A percentile compares a stretch with the other conserved stretches of the same genome.
Conservation (phyloP, 768 basidiomycete genomes). For the Suillus cothurnatus region DNA sequence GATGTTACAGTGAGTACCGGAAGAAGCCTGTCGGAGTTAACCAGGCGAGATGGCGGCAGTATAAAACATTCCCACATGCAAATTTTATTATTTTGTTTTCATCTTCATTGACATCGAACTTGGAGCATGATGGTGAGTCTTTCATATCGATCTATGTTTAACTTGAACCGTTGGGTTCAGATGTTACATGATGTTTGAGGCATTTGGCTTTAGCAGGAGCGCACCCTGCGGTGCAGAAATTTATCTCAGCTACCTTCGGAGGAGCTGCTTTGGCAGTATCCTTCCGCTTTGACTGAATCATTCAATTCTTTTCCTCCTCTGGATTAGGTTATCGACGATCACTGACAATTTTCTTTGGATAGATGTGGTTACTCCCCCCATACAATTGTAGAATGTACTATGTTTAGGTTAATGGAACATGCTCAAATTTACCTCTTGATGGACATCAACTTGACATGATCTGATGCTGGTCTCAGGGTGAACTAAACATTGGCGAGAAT, state of each 20-base stretch:
- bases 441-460: neutral
- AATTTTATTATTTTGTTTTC: constrained; percentile 15
- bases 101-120: constrained; percentile 8
- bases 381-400: too few relatives aligned
- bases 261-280: constrained; percentile 42
- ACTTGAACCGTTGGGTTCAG: constrained; percentile 5
- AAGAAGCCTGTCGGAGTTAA: constrained; percentile 33
- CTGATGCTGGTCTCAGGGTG: neutral
- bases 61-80: constrained; percentile 22
- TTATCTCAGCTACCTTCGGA: constrained; percentile 92
- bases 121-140: constrained; percentile 29
- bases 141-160: constrained; percentile 4
- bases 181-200: constrained; percentile 78
- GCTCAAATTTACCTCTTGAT: neutral
- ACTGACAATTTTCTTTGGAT: constrained; percentile 19
- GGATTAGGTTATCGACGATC: neutral
- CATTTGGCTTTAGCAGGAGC: constrained; percentile 87
- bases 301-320: constrained; percentile 6
- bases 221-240: constrained; percentile 76
- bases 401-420: neutral
- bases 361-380: neutral
- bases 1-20: constrained; percentile 22
- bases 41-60: constrained; percentile 8
- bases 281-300: constrained; percentile 55
- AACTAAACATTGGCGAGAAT: too few relatives aligned